Evolutionary conservation across 2,329 filamentous ascomycete species (phyloP).

Genomic region (Fusarium miscanthi): DNA sequence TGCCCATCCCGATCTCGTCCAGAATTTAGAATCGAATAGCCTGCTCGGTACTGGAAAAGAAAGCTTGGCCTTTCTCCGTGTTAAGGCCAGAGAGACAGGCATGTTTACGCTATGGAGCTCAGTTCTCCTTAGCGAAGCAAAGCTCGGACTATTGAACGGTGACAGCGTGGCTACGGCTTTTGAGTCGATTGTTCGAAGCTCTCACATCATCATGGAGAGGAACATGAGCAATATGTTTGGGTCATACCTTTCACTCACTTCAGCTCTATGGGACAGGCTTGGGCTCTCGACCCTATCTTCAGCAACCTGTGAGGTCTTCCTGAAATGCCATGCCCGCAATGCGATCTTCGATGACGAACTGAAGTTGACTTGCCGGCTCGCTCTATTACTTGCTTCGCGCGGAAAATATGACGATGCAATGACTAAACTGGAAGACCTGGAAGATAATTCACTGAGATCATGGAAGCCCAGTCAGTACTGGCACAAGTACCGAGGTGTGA

Average conservation of each 20-base stretch:
- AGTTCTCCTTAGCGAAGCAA: slow-evolving; percentile 86
- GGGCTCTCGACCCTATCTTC: slow-evolving; percentile 69
- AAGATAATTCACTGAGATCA: slow-evolving; percentile 72
- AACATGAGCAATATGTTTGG: slow-evolving; percentile 79
- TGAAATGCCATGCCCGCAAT: slow-evolving; percentile 73
- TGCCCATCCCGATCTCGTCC: slow-evolving; percentile 80
- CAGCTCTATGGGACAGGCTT: slow-evolving; percentile 80
- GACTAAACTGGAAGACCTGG: slow-evolving; percentile 56
- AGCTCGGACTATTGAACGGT: slow-evolving; percentile 78
- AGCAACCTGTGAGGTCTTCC: slow-evolving; percentile 77
- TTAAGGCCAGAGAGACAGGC: slow-evolving; percentile 85
- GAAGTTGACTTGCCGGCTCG: slow-evolving; percentile 77
- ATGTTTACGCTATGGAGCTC: slow-evolving; percentile 89
- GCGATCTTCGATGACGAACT: slow-evolving; percentile 79
- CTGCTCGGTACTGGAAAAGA: slow-evolving; percentile 84
- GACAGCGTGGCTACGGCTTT: slow-evolving; percentile 72
- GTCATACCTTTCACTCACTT: slow-evolving; percentile 76
- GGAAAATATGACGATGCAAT: slow-evolving; percentile 79
- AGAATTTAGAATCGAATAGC: slow-evolving; percentile 74
- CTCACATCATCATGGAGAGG: slow-evolving; percentile 82
- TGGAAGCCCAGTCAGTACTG: slow-evolving; percentile 83
- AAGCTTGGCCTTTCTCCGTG: slow-evolving; percentile 83
- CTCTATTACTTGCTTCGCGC: slow-evolving; percentile 67
- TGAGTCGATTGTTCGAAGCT: slow-evolving; percentile 84
- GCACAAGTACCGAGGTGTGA: slow-evolving; percentile 72